Conservation (phyloP, 2,329 filamentous ascomycete genomes). For the Nannizzia gypsea region DNA sequence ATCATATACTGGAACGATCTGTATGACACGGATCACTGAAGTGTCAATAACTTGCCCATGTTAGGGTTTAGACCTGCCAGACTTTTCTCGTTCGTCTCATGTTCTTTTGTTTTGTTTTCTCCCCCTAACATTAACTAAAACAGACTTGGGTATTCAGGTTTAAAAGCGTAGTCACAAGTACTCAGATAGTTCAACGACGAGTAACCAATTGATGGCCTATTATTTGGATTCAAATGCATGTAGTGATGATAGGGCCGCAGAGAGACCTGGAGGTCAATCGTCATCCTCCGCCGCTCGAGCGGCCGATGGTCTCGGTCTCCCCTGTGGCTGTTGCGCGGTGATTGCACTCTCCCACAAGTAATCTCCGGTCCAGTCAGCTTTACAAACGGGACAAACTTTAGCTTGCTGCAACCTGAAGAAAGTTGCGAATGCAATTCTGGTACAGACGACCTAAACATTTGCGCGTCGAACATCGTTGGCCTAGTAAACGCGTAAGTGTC, state of each 20-base stretch:
- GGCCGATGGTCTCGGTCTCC: neutral
- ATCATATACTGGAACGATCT: neutral
- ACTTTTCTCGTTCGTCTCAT: too few relatives aligned
- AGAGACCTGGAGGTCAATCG: neutral
- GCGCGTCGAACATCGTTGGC: slow-evolving; percentile 59
- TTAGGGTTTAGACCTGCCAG: neutral
- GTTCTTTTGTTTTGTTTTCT: too few relatives aligned
- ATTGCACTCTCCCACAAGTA: slow-evolving; percentile 44
- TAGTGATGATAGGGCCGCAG: too few relatives aligned
- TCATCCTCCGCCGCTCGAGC: neutral
- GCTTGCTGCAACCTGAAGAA: slow-evolving; percentile 56
- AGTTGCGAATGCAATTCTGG: slow-evolving; percentile 60
- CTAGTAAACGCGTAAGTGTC: slow-evolving; percentile 21
- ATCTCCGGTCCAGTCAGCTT: slow-evolving; percentile 40
- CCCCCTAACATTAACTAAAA: too few relatives aligned
- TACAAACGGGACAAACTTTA: slow-evolving; percentile 52
- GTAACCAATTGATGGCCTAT: too few relatives aligned
- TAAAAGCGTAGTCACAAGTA: too few relatives aligned
- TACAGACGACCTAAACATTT: slow-evolving; percentile 63
- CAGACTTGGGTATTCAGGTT: neutral
- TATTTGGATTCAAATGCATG: too few relatives aligned
- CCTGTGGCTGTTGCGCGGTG: neutral
- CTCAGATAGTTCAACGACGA: too few relatives aligned
- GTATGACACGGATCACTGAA: neutral
- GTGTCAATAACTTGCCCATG: neutral